phyloP scores from a whole-genome alignment of 805 yeast species.

The Ogataea trehalophila region DNA sequence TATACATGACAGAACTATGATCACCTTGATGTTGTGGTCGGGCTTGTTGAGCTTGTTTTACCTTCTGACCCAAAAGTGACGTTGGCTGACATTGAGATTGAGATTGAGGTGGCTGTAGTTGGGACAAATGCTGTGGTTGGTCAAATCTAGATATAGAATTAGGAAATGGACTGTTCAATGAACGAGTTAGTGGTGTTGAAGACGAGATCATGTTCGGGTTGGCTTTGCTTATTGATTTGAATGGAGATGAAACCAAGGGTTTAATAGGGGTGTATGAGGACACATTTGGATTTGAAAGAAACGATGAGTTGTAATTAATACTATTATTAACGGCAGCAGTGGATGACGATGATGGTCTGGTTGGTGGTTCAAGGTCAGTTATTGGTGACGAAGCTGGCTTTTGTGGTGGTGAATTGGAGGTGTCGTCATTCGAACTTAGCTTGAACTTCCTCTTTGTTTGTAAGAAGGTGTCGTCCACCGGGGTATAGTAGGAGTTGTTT shows the following conservation, averaged over 20 bases:
- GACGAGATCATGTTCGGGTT: slow-evolving; percentile 4
- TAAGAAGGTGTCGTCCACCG: slow-evolving; percentile 26
- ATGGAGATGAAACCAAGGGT: slow-evolving; percentile 31
- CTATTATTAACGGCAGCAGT: background rate
- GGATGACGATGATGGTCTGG: background rate
- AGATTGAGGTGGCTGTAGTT: background rate
- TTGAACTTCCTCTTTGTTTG: slow-evolving; percentile 17
- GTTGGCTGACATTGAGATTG: background rate
- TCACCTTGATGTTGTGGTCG: background rate
- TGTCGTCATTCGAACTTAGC: slow-evolving; percentile 3
- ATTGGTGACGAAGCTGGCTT: background rate
- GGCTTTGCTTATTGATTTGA: slow-evolving; percentile 15
- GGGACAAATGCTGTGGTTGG: background rate
- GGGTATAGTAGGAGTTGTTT: slow-evolving; percentile 20
- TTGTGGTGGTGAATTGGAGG: background rate
- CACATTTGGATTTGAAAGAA: slow-evolving; percentile 9
- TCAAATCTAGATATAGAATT: too few species aligned
- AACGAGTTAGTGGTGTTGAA: slow-evolving; percentile 3
- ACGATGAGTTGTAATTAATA: background rate
- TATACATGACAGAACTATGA: background rate
- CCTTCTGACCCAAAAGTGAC: slow-evolving; percentile 1
- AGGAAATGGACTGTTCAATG: too few species aligned
- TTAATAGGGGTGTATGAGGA: slow-evolving; percentile 27
- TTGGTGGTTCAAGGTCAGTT: background rate
- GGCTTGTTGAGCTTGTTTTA: background rate